These are phyloP conservation scores for Botryosphaeria dothidea DNA, from an alignment of 2,329 filamentous ascomycete species.

Conservation along the genomic window DNA sequence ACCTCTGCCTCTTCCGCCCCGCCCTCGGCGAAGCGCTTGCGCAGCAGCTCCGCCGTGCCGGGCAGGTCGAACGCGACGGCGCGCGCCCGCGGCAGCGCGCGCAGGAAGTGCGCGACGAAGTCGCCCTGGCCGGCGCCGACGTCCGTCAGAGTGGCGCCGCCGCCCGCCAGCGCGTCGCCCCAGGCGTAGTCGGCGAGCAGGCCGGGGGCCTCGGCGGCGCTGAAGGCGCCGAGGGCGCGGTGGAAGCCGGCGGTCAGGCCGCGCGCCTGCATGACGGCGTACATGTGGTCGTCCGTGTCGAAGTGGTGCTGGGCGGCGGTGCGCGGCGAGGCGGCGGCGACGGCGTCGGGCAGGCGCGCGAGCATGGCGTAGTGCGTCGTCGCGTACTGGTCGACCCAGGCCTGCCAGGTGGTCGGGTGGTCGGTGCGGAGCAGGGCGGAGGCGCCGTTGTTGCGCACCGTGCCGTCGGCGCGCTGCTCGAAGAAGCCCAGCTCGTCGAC, in stretches of 20 bases:
- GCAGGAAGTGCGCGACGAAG: background rate
- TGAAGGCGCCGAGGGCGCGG: background rate
- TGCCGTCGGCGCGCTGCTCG: background rate
- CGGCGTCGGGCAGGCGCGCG: background rate
- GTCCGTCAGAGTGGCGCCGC: background rate
- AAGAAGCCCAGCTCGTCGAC: conserved; percentile 4
- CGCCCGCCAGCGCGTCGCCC: background rate
- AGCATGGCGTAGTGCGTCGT: background rate
- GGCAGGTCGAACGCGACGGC: background rate
- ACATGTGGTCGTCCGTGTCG: background rate
- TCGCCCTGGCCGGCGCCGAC: background rate
- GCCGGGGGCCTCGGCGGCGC: background rate
- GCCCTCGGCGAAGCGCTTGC: background rate
- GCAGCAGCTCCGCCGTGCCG: background rate
- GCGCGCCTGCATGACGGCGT: background rate
- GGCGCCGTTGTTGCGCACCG: background rate
- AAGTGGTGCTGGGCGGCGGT: background rate
- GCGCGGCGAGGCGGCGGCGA: background rate
- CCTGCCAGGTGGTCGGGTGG: conserved; percentile 5
- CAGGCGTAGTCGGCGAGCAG: background rate
- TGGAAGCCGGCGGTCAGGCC: background rate
- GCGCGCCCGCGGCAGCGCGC: background rate
- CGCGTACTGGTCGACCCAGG: conserved; percentile 1
- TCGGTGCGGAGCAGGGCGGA: background rate
- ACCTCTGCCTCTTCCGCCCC: background rate